Evolutionary conservation across 2,329 filamentous ascomycete genomes (phyloP).

Genomic region (Fusarium fujikuroi): DNA sequence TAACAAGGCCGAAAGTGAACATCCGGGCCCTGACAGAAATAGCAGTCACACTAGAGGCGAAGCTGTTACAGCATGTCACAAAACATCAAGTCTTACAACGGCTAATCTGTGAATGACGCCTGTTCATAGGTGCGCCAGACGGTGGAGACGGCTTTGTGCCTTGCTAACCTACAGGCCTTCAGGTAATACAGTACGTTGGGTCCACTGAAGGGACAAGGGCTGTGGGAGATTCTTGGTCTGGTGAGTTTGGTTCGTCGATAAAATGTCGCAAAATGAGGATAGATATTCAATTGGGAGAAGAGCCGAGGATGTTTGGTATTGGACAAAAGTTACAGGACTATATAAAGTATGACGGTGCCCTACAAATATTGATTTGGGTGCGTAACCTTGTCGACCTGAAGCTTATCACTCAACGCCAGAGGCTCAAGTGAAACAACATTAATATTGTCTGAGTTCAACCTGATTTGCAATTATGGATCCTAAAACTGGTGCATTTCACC

Average conservation of each 20-base stretch:
- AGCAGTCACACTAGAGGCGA: constrained; percentile 1
- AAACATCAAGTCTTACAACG: constrained; percentile 11
- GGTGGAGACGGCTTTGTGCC: constrained; percentile 28
- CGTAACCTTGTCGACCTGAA: constrained; percentile 11
- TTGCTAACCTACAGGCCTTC: constrained; percentile 14
- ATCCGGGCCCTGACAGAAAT: constrained; percentile 7
- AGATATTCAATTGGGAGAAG: constrained; percentile 7
- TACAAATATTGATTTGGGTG: neutral
- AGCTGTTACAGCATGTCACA: constrained; percentile 4
- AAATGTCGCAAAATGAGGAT: constrained; percentile 33
- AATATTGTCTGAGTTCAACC: neutral
- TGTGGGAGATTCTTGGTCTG: constrained; percentile 11
- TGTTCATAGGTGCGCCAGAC: constrained; percentile 34
- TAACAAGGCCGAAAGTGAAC: constrained; percentile 3
- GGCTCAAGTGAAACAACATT: neutral
- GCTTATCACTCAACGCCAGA: neutral
- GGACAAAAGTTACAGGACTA: constrained; percentile 10
- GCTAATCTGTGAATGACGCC: constrained; percentile 19
- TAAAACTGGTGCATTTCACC: constrained; percentile 63
- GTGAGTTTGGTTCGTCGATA: constrained; percentile 26
- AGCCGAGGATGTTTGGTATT: constrained; percentile 17
- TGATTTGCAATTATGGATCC: constrained; percentile 52
- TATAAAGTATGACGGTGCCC: constrained; percentile 18
- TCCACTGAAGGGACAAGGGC: constrained; percentile 29
- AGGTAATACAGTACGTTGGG: constrained; percentile 5